Conservation (phyloP, 768 basidiomycete species). For the Rhodotorula babjevae region DNA sequence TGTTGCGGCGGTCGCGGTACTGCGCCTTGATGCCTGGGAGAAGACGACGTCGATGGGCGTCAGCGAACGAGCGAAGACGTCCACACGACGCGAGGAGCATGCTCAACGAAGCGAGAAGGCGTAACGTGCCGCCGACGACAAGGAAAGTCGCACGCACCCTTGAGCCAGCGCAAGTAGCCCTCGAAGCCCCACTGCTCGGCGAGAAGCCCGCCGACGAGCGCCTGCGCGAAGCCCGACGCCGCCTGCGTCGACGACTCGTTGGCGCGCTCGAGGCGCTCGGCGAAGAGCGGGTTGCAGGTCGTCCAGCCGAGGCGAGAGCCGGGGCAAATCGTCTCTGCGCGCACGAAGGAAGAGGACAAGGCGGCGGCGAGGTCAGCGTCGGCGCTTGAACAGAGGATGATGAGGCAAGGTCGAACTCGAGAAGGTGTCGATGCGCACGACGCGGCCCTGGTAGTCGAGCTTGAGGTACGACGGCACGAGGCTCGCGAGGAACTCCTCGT, state of each 20-base stretch:
- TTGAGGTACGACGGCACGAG: conserved; percentile 49
- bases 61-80: not conserved
- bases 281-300: conserved; percentile 69
- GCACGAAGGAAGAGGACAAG: not conserved
- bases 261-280: conserved; percentile 66
- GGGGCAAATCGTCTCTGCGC: conserved; percentile 64
- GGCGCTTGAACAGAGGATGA: not conserved
- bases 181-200: conserved; percentile 60
- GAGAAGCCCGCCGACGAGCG: conserved; percentile 61
- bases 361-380: not conserved
- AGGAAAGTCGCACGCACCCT: conserved; percentile 50
- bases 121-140: too few relatives aligned
- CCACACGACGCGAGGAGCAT: too few relatives aligned
- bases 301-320: conserved; percentile 75
- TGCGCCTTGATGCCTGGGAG: conserved; percentile 54
- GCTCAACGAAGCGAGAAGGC: too few relatives aligned
- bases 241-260: conserved; percentile 65
- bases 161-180: conserved; percentile 73
- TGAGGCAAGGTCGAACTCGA: conserved; percentile 6
- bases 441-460: conserved; percentile 72
- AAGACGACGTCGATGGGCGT: not conserved
- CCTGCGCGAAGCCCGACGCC: conserved; percentile 67
- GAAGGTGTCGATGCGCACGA: conserved; percentile 75
- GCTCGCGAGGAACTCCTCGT: conserved; percentile 46
- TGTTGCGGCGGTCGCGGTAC: conserved; percentile 60